Base-by-base conservation (phyloP, 768 basidiomycete species). In the Lactifluus subvellereus region DNA sequence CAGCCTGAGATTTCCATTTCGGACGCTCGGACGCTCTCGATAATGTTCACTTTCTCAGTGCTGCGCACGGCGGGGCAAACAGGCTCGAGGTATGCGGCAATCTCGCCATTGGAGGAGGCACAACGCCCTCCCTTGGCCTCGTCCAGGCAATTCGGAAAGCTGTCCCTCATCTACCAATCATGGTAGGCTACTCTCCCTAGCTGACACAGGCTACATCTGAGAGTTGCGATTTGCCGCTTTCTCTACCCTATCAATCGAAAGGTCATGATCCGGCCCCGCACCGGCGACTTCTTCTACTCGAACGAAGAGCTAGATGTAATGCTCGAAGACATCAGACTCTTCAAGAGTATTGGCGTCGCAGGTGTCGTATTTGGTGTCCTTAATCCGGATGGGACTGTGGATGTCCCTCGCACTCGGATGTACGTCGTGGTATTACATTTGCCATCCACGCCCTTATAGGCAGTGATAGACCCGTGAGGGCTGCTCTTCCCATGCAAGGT, bases 231-330 rank as follows among this genome's bases (percentile, higher is more conserved):
- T 13, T 43, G 9, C 37, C 32, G 8, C 14, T 20, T 6, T 14
- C 42, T 27, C 22, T 48, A 37, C 18, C 7, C 10, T 52, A 32
- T n/a, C n/a, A n/a, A 45, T 37, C 16, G 9, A 18, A 54, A 52
- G 91, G 81, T 78, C 27, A 91, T 94, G 89, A 78, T 94, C 60
- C 82, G 91, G 40, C 90, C 91, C 10, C 81, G 91, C 33, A 76
- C 79, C 3, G 92, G 92, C 0, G 89, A 91, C 71, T 94, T 94
- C 71, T 70, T 85, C 4, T 94, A 92, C 71, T 80, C 85, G 2
- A 72, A 80, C 9, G 73, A 74, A 8, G 92, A 94, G 71, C 60
- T 91, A 5, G 76, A 79, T 11, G 83, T 89, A 55, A 94, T 94
- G 86, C 68, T 84, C 37, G 84, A 86, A 69, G 92, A 94, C 69